These are phyloP conservation scores for Gastrolobium bilobum DNA, from an alignment of 306 rosid species.

Conservation along the genomic window DNA sequence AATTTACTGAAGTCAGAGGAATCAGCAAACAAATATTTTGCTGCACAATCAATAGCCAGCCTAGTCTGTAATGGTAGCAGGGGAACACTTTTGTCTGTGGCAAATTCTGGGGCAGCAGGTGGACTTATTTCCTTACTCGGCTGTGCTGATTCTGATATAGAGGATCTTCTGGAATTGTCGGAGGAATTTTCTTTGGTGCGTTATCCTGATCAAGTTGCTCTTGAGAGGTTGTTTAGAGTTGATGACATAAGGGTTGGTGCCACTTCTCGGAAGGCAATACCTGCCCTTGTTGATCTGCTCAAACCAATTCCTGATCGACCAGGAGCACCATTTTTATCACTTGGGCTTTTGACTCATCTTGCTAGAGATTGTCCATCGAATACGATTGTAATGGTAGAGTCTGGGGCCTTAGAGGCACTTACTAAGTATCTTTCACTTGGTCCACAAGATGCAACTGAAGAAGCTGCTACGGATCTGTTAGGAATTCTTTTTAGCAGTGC, in stretches of 20 bases:
- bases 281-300: constrained; percentile 96
- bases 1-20: constrained; percentile 93
- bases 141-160: constrained; percentile 90
- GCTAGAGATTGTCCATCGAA: constrained; percentile 90
- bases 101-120: constrained; percentile 94
- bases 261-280: constrained; percentile 97
- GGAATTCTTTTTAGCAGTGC: constrained; percentile 94
- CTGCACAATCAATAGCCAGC: constrained; percentile 95
- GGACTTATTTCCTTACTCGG: constrained; percentile 96
- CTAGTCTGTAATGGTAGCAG: constrained; percentile 99
- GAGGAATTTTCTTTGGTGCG: constrained; percentile 86
- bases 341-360: constrained; percentile 89
- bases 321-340: constrained; percentile 95
- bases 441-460: constrained; percentile 98
- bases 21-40: constrained; percentile 84
- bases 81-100: constrained; percentile 96
- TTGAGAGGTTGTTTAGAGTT: constrained; percentile 96
- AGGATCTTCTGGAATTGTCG: constrained; percentile 86
- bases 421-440: constrained; percentile 95
- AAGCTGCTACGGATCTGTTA: constrained; percentile 96
- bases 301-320: constrained; percentile 99
- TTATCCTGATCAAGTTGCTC: constrained; percentile 95
- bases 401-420: constrained; percentile 96
- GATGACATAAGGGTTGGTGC: constrained; percentile 99
- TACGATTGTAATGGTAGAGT: constrained; percentile 91